phyloP scores from a whole-genome alignment of 495 filamentous ascomycete species.

The Trichoderma virens region DNA sequence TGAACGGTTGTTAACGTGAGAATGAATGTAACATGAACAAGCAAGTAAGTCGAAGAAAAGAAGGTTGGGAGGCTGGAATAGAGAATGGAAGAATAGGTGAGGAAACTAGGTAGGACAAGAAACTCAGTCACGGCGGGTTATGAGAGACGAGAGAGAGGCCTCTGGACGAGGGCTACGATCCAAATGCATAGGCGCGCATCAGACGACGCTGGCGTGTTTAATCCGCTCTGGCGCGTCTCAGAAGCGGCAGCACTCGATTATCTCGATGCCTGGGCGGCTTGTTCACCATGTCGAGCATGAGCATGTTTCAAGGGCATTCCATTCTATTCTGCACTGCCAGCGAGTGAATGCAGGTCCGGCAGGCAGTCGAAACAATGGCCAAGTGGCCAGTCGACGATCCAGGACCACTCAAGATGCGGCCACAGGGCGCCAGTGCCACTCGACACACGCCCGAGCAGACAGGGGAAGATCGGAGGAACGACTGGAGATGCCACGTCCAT shows the following conservation, averaged over 20 bases:
- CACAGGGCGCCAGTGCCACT: neutral
- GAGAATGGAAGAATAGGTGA: neutral
- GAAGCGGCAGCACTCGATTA: neutral
- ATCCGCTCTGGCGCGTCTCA: neutral
- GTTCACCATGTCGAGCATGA: neutral
- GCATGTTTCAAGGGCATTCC: neutral
- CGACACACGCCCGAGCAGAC: neutral
- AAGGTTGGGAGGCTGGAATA: neutral
- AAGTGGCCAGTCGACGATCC: neutral
- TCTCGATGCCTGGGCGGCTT: neutral
- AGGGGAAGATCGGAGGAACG: neutral
- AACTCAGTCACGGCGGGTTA: neutral
- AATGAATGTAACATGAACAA: neutral
- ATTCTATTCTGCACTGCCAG: neutral
- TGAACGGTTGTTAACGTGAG: neutral
- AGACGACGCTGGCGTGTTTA: neutral
- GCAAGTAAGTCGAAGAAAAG: neutral
- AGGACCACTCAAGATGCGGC: neutral
- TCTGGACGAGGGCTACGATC: neutral
- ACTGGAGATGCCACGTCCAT: neutral
- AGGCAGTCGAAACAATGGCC: neutral
- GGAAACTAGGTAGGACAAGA: neutral
- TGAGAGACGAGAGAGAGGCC: neutral
- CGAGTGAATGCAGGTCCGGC: constrained; percentile 1
- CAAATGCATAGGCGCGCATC: constrained; percentile 5